These are phyloP conservation scores for Fragilaria crotonensis DNA, from an alignment of 108 stramenopile species.

Conservation along the genomic window DNA sequence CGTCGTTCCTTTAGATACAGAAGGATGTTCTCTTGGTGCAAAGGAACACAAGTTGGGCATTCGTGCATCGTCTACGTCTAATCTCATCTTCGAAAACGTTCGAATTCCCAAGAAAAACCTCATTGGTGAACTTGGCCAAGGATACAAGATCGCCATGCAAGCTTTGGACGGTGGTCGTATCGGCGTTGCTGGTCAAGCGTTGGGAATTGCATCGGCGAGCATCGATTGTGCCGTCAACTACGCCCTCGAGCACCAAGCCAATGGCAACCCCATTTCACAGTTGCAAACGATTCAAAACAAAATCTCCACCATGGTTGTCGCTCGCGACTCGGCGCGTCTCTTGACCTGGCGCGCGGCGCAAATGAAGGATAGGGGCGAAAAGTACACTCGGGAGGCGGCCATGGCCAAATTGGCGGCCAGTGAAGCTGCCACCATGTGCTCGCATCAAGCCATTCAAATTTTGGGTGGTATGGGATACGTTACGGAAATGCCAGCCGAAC, in stretches of 20 bases:
- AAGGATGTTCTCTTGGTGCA: slow-evolving; percentile 91
- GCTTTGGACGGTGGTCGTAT: slow-evolving; percentile 95
- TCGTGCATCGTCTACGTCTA: slow-evolving; percentile 90
- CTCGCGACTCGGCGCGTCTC: slow-evolving; percentile 86
- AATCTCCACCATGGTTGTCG: slow-evolving; percentile 78
- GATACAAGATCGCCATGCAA: slow-evolving; percentile 96
- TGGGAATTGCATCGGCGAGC: slow-evolving; percentile 88
- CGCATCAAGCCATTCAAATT: slow-evolving; percentile 93
- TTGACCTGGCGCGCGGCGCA: slow-evolving; percentile 93
- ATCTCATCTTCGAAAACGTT: slow-evolving; percentile 94
- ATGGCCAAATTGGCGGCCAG: slow-evolving; percentile 94
- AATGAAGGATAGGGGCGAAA: slow-evolving; percentile 78
- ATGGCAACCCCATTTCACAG: slow-evolving; percentile 89
- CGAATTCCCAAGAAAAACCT: slow-evolving; percentile 70
- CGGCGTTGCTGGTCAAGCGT: slow-evolving; percentile 93
- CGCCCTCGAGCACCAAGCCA: slow-evolving; percentile 84
- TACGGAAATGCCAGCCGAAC: slow-evolving; percentile 95
- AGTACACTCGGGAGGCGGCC: slow-evolving; percentile 89
- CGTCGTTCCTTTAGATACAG: slow-evolving; percentile 71
- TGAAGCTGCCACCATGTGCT: slow-evolving; percentile 95
- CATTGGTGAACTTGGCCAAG: slow-evolving; percentile 80
- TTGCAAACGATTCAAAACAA: slow-evolving; percentile 93
- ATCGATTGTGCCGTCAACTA: slow-evolving; percentile 97
- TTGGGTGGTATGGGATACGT: slow-evolving; percentile 96
- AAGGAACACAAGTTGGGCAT: slow-evolving; percentile 98